These are phyloP conservation scores for Telopea speciosissima DNA, from an alignment of 177 flowering plant genomes.

Conservation along the genomic window DNA sequence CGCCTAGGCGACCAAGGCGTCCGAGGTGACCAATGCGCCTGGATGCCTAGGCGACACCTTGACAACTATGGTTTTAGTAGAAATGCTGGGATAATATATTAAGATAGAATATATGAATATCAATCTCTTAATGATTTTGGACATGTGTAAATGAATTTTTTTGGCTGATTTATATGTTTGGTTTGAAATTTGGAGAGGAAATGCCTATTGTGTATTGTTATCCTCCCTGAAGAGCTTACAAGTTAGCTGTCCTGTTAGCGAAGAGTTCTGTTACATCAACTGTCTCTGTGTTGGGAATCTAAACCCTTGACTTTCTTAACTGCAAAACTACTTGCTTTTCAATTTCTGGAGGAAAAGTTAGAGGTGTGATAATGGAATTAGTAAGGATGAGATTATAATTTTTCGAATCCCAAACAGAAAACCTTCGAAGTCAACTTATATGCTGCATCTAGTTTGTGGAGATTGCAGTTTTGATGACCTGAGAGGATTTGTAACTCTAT, in stretches of 20 bases:
- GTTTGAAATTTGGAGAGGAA: neutral
- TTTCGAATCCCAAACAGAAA: neutral
- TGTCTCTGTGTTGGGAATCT: too few relatives aligned
- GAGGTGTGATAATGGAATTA: neutral
- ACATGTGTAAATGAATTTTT: neutral
- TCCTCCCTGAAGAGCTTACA: neutral
- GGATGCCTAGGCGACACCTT: too few relatives aligned
- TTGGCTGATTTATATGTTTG: neutral
- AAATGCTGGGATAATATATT: too few relatives aligned
- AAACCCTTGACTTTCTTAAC: too few relatives aligned
- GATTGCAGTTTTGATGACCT: neutral
- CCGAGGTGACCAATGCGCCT: too few relatives aligned
- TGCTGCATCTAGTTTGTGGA: neutral
- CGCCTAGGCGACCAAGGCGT: too few relatives aligned
- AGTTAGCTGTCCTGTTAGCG: neutral
- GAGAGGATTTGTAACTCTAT: neutral
- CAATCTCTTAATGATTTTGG: neutral
- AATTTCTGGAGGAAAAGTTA: neutral
- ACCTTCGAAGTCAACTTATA: neutral
- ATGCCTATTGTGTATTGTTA: neutral
- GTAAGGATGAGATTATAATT: neutral
- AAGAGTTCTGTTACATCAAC: too few relatives aligned
- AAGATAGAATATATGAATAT: too few relatives aligned
- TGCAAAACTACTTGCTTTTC: neutral
- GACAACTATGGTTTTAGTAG: too few relatives aligned